Conservation (phyloP, 2,329 filamentous ascomycete genomes). For the Phialophora chinensis region DNA sequence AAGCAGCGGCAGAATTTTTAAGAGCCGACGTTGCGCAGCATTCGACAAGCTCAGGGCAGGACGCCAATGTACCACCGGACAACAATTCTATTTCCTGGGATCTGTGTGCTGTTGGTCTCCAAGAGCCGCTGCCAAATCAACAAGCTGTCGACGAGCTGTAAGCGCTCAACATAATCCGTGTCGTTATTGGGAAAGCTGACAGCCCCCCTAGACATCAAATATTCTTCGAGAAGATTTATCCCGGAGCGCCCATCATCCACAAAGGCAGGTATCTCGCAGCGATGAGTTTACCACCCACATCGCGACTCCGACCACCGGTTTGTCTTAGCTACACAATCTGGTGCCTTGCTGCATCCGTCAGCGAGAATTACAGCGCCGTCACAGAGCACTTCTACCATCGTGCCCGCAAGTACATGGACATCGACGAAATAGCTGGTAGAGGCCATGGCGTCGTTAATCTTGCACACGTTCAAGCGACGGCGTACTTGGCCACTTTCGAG, state of each 20-base stretch:
- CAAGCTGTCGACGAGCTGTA: conserved; percentile 16
- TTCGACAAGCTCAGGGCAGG: background rate
- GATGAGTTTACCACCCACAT: conserved; percentile 19
- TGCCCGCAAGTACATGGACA: conserved; percentile 19
- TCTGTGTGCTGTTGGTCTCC: conserved; percentile 11
- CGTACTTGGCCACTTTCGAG: conserved; percentile 15
- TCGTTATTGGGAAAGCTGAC: background rate
- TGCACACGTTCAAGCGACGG: conserved; percentile 13
- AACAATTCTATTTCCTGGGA: conserved; percentile 6
- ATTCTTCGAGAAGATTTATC: conserved; percentile 14
- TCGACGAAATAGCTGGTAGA: conserved; percentile 11
- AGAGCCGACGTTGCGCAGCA: background rate
- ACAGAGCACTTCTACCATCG: conserved; percentile 19
- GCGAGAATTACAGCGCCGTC: conserved; percentile 14
- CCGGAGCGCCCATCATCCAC: conserved; percentile 8
- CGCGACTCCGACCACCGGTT: conserved; percentile 14
- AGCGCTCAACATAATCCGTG: background rate
- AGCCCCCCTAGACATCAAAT: conserved; percentile 6
- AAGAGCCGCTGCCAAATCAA: conserved; percentile 19
- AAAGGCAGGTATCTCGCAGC: conserved; percentile 15
- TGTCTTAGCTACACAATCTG: conserved; percentile 19
- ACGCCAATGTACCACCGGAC: background rate
- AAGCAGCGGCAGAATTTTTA: background rate
- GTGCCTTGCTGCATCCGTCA: conserved; percentile 13
- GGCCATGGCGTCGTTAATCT: conserved; percentile 18